Evolutionary conservation across 208 protist genomes (phyloP).

Genomic region (Acanthamoeba royreba): DNA sequence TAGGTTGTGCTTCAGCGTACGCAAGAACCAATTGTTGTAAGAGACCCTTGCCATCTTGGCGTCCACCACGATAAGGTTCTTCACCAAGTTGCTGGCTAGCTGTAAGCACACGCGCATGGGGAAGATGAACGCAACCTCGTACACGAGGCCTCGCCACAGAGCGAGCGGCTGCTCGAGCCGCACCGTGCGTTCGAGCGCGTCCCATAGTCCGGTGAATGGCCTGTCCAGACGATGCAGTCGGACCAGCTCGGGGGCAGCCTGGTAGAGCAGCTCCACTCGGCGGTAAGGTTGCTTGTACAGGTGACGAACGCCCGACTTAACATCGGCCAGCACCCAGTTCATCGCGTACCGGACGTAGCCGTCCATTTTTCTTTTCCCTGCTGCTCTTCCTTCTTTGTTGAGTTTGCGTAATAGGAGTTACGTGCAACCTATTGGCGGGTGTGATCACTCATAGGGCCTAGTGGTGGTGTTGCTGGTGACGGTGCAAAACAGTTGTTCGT

Average conservation of each 20-base stretch:
- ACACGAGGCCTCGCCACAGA: background rate
- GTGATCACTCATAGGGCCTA: too few relatives aligned
- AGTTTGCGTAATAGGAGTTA: too few relatives aligned
- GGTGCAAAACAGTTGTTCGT: background rate
- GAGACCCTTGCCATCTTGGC: background rate
- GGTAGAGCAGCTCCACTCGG: background rate
- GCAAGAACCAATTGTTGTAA: background rate
- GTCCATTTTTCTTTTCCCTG: too few relatives aligned
- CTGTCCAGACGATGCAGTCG: background rate
- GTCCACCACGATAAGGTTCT: background rate
- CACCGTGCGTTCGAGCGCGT: background rate
- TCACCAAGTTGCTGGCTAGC: background rate
- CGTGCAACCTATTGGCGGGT: too few relatives aligned
- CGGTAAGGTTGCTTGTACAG: background rate
- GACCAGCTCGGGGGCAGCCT: background rate
- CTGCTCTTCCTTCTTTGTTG: too few relatives aligned
- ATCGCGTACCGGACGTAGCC: too few relatives aligned
- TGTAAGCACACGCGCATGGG: background rate
- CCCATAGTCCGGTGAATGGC: background rate
- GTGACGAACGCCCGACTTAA: too few relatives aligned
- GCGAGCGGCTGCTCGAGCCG: background rate
- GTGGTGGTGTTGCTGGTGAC: background rate
- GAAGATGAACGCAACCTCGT: background rate
- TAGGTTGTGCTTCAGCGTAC: background rate
- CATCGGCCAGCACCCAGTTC: too few relatives aligned